Evolutionary conservation across 2,329 filamentous ascomycete species (phyloP).

Genomic region (Zymoseptoria tritici): DNA sequence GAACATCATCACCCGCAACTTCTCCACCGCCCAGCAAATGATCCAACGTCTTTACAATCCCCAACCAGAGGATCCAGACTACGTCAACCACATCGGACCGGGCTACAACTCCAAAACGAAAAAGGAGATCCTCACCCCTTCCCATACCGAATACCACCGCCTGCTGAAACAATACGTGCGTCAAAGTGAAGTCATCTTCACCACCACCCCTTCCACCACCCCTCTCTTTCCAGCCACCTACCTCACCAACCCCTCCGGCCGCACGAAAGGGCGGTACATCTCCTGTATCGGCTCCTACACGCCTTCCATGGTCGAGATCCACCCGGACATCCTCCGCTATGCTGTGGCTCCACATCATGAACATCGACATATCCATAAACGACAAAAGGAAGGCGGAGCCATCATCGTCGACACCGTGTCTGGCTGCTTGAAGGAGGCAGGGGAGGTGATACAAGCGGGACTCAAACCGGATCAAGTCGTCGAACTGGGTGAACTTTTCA

Average conservation of each 20-base stretch:
- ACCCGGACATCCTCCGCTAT: slow-evolving; percentile 64
- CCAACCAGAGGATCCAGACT: slow-evolving; percentile 28
- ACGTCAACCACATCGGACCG: slow-evolving; percentile 27
- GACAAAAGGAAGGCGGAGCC: slow-evolving; percentile 51
- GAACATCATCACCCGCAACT: slow-evolving; percentile 73
- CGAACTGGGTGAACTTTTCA: slow-evolving; percentile 75
- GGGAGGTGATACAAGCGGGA: slow-evolving; percentile 74
- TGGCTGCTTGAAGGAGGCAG: slow-evolving; percentile 72
- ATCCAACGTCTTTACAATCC: slow-evolving; percentile 49
- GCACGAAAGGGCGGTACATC: slow-evolving; percentile 63
- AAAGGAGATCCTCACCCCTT: slow-evolving; percentile 62
- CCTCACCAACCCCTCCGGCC: slow-evolving; percentile 63
- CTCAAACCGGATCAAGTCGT: slow-evolving; percentile 69
- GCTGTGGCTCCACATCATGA: slow-evolving; percentile 49
- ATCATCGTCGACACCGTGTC: slow-evolving; percentile 63
- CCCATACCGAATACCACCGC: slow-evolving; percentile 61
- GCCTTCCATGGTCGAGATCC: slow-evolving; percentile 73
- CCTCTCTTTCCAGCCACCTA: slow-evolving; percentile 69
- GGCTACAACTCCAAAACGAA: slow-evolving; percentile 42
- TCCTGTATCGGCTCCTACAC: slow-evolving; percentile 65
- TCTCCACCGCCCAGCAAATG: slow-evolving; percentile 49
- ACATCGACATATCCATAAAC: slow-evolving; percentile 56
- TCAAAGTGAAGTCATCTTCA: slow-evolving; percentile 74
- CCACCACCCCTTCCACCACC: slow-evolving; percentile 68
- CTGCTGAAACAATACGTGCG: slow-evolving; percentile 64